Conservation (phyloP, 1,284 basidiomycete species). For the Ceratobasidium sp. region DNA sequence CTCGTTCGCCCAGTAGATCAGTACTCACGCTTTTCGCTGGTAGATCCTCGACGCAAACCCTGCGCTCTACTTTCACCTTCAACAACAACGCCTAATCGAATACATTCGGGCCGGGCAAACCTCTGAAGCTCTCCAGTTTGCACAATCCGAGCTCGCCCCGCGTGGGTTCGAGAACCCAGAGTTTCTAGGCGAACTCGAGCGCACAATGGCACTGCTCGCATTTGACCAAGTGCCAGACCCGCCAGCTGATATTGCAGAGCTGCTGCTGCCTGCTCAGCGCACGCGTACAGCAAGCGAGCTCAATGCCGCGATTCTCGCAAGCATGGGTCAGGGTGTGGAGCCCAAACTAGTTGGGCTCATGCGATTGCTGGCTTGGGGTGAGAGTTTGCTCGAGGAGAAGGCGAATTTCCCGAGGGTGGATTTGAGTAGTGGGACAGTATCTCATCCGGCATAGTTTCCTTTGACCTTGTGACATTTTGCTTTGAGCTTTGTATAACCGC, state of each 20-base stretch:
- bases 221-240: slow-evolving; percentile 71
- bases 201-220: slow-evolving; percentile 93
- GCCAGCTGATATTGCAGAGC: slow-evolving; percentile 74
- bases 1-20: slow-evolving; percentile 41
- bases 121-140: slow-evolving; percentile 84
- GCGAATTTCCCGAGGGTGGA: slow-evolving; percentile 71
- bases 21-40: slow-evolving; percentile 45
- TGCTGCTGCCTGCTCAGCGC: slow-evolving; percentile 85
- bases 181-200: slow-evolving; percentile 89
- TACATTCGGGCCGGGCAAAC: slow-evolving; percentile 84
- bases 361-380: slow-evolving; percentile 87
- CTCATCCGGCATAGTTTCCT: slow-evolving; percentile 5
- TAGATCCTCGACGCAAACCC: slow-evolving; percentile 96
- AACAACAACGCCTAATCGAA: slow-evolving; percentile 95
- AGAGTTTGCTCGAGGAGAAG: slow-evolving; percentile 75
- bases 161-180: slow-evolving; percentile 94
- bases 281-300: slow-evolving; percentile 93
- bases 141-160: slow-evolving; percentile 91
- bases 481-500: background rate
- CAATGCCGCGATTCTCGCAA: slow-evolving; percentile 93
- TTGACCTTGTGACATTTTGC: background rate
- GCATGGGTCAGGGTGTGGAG: slow-evolving; percentile 88
- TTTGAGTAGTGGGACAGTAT: slow-evolving; percentile 38
- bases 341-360: slow-evolving; percentile 89
- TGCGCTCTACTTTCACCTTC: slow-evolving; percentile 87